Conservation (phyloP, 2,329 filamentous ascomycete genomes). For the Diaporthe australafricana region DNA sequence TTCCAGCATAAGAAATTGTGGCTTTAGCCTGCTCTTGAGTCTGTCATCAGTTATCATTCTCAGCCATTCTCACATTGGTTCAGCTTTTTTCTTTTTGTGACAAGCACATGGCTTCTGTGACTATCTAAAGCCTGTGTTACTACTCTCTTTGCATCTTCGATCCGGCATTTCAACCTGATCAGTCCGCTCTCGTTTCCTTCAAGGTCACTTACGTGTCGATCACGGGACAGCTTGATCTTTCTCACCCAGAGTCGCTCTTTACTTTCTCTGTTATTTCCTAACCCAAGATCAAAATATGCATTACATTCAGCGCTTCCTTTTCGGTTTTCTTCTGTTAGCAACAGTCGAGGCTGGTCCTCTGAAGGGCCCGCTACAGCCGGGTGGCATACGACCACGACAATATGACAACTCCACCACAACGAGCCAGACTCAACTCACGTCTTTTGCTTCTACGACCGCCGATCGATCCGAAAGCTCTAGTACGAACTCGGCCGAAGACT, state of each 20-base stretch:
- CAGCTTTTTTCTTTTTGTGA: neutral
- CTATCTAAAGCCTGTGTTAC: slow-evolving; percentile 6
- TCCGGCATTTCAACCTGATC: neutral
- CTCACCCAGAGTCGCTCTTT: slow-evolving; percentile 26
- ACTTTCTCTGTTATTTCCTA: slow-evolving; percentile 17
- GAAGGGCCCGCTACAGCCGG: slow-evolving; percentile 19
- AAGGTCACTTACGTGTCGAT: slow-evolving; percentile 10
- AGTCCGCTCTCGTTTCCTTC: neutral
- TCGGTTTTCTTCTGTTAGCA: slow-evolving; percentile 33
- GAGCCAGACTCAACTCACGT: neutral
- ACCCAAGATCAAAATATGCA: slow-evolving; percentile 19
- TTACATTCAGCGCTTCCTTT: slow-evolving; percentile 24
- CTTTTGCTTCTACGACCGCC: neutral
- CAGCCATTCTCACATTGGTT: neutral
- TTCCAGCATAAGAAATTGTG: neutral
- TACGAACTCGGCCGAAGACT: neutral
- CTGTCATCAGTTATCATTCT: slow-evolving; percentile 15
- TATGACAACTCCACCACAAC: slow-evolving; percentile 24
- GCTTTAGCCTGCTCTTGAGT: neutral
- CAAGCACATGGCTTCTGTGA: slow-evolving; percentile 13
- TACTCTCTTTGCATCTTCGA: slow-evolving; percentile 8
- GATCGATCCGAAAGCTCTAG: neutral
- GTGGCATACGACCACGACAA: slow-evolving; percentile 30
- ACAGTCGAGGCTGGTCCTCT: slow-evolving; percentile 39
- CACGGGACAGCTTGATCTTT: slow-evolving; percentile 1